Base-by-base conservation (phyloP, 2,329 filamentous ascomycete genomes). In the Paraconiothyrium brasiliense region DNA sequence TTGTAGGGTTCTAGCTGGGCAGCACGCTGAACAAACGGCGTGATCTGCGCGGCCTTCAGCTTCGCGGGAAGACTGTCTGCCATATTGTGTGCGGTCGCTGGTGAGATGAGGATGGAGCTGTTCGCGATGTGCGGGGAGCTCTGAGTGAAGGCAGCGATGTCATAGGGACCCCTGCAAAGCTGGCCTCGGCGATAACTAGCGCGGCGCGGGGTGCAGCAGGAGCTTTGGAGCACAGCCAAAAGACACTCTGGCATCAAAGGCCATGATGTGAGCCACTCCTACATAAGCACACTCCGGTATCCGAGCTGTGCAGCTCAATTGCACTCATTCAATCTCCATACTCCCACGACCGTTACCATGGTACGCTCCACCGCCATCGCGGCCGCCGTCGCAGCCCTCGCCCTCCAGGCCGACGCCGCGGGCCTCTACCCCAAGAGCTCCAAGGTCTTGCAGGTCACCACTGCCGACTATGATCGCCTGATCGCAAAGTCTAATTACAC, bases 401-500 rank as follows among this genome's bases (percentile, higher is more conserved):
- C 95, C 66, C 86, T 91, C 64, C 87, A 90, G 34, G 85, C 85
- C 54, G 86, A 85, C 59, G 88, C 89, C 57, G 90, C 91, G 67
- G 88, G 87, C 68, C 80, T 99, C 62, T 99, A 99, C 82, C 82
- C 88, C 62, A 96, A 94, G 82, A 92, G 86, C 77, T 97, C 94
- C 1, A 89, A 92, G 13, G 95, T 99, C 47, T 78, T 98, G 47
- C 92, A 96, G 78, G 82, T 98, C 67, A 89, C 91, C 71, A 86
- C 85, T 60, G 92, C 90, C 79, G 91, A 85, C 72, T 98, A 96
- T 79, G 89, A 94, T 75, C 87, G 85, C 65, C 82, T 97, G 67
- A 93, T 99, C 78, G 88, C 91, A 50, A 89, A 92, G 75, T 97
- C 93, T 32, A 97, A 97, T 76, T 85, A 98, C 80, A 96, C 93